A percentile compares a stretch with the other conserved stretches of the same genome.
Conservation (phyloP, 2,329 filamentous ascomycete species). For the Xylariaceae sp. region DNA sequence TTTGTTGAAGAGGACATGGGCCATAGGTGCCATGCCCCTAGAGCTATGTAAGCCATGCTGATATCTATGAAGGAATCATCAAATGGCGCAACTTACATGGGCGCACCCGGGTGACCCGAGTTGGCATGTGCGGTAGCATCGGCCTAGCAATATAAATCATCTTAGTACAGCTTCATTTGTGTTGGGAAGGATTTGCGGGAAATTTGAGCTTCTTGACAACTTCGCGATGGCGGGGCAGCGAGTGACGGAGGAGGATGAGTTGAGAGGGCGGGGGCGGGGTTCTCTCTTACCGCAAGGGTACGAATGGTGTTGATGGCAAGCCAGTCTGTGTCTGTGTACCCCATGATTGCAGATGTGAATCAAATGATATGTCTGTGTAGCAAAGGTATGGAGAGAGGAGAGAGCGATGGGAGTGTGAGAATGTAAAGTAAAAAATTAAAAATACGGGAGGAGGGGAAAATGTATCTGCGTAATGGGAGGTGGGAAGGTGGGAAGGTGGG, state of each 20-base stretch:
- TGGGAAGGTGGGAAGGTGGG: slow-evolving; percentile 7
- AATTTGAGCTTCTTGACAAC: slow-evolving; percentile 25
- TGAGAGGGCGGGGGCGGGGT: slow-evolving; percentile 35
- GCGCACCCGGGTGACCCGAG: slow-evolving; percentile 97
- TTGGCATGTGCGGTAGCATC: slow-evolving; percentile 97
- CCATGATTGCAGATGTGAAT: slow-evolving; percentile 69
- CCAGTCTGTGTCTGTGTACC: slow-evolving; percentile 85
- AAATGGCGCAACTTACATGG: slow-evolving; percentile 69
- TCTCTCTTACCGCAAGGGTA: slow-evolving; percentile 79
- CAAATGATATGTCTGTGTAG: slow-evolving; percentile 21
- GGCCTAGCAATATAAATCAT: slow-evolving; percentile 64
- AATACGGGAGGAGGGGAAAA: slow-evolving; percentile 11
- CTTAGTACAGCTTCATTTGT: slow-evolving; percentile 30
- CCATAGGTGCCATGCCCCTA: slow-evolving; percentile 86
- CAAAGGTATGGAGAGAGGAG: slow-evolving; percentile 26
- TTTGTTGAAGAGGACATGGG: slow-evolving; percentile 98
- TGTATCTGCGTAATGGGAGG: slow-evolving; percentile 11
- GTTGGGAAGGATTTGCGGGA: slow-evolving; percentile 17
- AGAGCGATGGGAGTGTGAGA: slow-evolving; percentile 22
- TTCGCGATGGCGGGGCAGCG: slow-evolving; percentile 44
- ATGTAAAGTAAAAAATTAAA: slow-evolving; percentile 23
- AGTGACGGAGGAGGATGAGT: slow-evolving; percentile 33
- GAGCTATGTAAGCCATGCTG: slow-evolving; percentile 26
- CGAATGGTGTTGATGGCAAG: slow-evolving; percentile 98
- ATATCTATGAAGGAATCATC: slow-evolving; percentile 6